Base-by-base conservation (phyloP, 2,329 filamentous ascomycete genomes). In the Fusarium sp. region DNA sequence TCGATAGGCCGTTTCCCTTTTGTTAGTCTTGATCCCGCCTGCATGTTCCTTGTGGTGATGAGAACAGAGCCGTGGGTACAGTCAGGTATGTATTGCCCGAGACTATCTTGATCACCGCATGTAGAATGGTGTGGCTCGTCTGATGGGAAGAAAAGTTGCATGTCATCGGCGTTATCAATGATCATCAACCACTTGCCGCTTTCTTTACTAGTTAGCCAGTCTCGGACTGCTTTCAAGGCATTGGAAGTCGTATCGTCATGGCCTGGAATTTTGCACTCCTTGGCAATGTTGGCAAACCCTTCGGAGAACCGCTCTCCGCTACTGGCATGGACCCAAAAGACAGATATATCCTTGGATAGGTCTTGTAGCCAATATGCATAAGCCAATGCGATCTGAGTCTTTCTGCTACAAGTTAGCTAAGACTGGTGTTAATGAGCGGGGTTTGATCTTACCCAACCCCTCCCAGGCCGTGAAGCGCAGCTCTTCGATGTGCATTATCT, bases 311-410 rank as follows among this genome's bases (percentile, higher is more conserved):
- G 69, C 2, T 69, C 70, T 0, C 46, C 29, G 3, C 61, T 75
- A 4, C 57, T 66, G 0, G 72, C 73, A 53, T 76, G 70, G 1
- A 77, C 58, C 74, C 74, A 77, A 41, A 77, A 76, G 1, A 74
- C 58, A 14, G 71, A 75, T 0, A 23, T 43, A 6, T 61, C 31
- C 0, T 60, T 48, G 4, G 13, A 37, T 6, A 35, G 7, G 0
- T 61, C 53, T 1, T 50, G 60, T 1, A 53, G 0, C 63, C 66
- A 68, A 4, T 58, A 46, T 10, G 61, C 47, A 13, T 68, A 68
- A 0, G 61, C 51, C 1, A 68, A 10, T 1, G 65, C 65, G 1
- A 68, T 49, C 13, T 68, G 65, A 0, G 66, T 67, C 32, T 68
- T 68, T 3, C 63, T 66, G 0, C 9, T 7, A 6, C 0, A 2